Evolutionary conservation across 2,329 filamentous ascomycete genomes (phyloP).

Genomic region (Lecanosticta acicola): DNA sequence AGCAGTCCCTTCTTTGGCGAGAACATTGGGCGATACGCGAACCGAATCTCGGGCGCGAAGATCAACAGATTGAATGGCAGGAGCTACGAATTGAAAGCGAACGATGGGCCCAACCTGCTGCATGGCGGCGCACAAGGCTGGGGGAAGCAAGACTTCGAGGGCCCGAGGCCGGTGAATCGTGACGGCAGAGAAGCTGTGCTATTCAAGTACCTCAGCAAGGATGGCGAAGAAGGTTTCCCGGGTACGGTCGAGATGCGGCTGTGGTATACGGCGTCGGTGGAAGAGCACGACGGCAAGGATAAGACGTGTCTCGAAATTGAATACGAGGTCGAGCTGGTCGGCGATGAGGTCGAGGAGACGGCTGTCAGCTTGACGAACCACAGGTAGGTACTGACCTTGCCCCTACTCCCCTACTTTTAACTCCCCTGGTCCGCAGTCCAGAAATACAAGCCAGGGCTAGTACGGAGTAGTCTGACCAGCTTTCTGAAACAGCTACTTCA

Average conservation of each 20-base stretch:
- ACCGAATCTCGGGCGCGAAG: constrained; percentile 68
- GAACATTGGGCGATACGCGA: constrained; percentile 80
- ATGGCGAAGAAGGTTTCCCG: constrained; percentile 87
- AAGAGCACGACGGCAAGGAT: constrained; percentile 55
- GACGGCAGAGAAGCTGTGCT: constrained; percentile 42
- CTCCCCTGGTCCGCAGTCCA: no score
- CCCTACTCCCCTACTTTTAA: no score
- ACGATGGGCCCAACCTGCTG: constrained; percentile 68
- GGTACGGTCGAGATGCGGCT: constrained; percentile 74
- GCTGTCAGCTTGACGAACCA: constrained; percentile 93
- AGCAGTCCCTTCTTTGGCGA: constrained; percentile 83
- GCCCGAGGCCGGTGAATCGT: constrained; percentile 55
- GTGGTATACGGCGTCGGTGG: constrained; percentile 70
- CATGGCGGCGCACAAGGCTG: constrained; percentile 60
- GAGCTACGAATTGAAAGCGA: constrained; percentile 64
- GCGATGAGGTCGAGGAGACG: constrained; percentile 75
- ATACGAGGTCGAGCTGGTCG: constrained; percentile 76
- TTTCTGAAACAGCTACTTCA: constrained; percentile 54
- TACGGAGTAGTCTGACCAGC: constrained; percentile 3
- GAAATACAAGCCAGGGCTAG: constrained; percentile 11
- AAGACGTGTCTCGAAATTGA: constrained; percentile 75
- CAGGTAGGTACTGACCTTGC: constrained; percentile 59
- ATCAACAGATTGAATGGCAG: constrained; percentile 68
- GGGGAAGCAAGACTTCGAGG: constrained; percentile 73
- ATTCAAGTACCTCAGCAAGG: constrained; percentile 57